These are phyloP conservation scores for Dendrostoma leiphaemia DNA, from an alignment of 2,329 filamentous ascomycete genomes.

Conservation along the genomic window DNA sequence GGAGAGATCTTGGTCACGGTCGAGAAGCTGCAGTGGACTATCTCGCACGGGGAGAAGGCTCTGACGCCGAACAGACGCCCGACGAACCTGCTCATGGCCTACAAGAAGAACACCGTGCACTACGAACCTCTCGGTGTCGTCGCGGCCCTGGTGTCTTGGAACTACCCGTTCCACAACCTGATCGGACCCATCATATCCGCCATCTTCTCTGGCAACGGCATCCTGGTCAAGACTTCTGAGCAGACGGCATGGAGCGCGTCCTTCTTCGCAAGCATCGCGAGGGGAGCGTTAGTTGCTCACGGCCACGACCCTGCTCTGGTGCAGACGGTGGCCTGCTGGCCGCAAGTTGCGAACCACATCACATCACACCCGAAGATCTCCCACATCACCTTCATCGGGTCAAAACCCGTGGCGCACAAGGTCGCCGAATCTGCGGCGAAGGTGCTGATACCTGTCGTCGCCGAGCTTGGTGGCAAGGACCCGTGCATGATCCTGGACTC, in stretches of 20 bases:
- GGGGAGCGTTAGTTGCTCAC: constrained; percentile 76
- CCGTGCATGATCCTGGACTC: constrained; percentile 88
- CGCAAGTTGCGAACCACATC: constrained; percentile 73
- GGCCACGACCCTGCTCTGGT: constrained; percentile 80
- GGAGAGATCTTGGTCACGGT: constrained; percentile 92
- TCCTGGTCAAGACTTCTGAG: constrained; percentile 92
- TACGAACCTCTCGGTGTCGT: constrained; percentile 95
- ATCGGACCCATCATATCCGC: constrained; percentile 21
- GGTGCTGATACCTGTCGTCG: constrained; percentile 79
- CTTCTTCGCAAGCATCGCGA: constrained; percentile 79
- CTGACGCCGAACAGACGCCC: constrained; percentile 70
- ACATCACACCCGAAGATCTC: constrained; percentile 81
- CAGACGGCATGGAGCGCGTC: constrained; percentile 89
- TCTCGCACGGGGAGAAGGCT: constrained; percentile 83
- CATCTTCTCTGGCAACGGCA: constrained; percentile 65
- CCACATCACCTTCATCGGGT: constrained; percentile 96
- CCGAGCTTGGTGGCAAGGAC: constrained; percentile 95
- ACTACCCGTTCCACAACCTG: constrained; percentile 89
- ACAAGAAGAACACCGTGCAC: constrained; percentile 86
- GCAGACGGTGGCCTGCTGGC: constrained; percentile 86
- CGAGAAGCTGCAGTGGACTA: constrained; percentile 94
- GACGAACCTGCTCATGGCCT: constrained; percentile 90
- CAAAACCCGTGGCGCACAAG: constrained; percentile 78
- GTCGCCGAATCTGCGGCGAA: constrained; percentile 86
- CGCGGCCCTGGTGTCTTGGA: constrained; percentile 92